Conservation (phyloP, 345 rosid species). For the Eutrema heterophyllum region DNA sequence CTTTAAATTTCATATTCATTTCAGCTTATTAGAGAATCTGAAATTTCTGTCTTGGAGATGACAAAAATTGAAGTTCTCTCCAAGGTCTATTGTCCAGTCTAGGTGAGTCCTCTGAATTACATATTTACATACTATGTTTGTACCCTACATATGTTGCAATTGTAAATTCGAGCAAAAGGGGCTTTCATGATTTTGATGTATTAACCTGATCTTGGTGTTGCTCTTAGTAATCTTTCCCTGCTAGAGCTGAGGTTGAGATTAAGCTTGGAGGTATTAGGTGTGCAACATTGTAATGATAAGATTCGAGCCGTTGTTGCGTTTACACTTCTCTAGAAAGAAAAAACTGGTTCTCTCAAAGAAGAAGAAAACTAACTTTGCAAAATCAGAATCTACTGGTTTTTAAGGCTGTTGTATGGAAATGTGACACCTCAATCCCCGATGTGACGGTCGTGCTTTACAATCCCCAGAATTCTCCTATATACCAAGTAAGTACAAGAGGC, state of each 20-base stretch:
- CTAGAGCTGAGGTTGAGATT: constrained; percentile 81
- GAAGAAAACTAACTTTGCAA: constrained; percentile 38
- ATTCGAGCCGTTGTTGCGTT: constrained; percentile 69
- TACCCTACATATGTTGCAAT: too few species aligned
- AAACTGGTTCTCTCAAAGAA: constrained; percentile 59
- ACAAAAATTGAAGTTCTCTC: constrained; percentile 62
- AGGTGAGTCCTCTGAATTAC: constrained; percentile 47
- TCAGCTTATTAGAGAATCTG: constrained; percentile 85
- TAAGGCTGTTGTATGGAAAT: constrained; percentile 75
- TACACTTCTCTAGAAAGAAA: constrained; percentile 62
- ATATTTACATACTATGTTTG: too few species aligned
- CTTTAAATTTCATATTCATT: constrained; percentile 25
- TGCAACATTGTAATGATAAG: constrained; percentile 64
- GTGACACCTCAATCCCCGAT: constrained; percentile 76
- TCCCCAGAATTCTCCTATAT: constrained; percentile 51
- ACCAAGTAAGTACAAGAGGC: constrained; percentile 55
- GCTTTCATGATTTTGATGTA: constrained; percentile 4
- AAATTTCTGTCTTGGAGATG: constrained; percentile 78
- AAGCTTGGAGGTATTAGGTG: constrained; percentile 68
- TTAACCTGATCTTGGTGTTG: constrained; percentile 6
- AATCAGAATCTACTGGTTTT: constrained; percentile 46
- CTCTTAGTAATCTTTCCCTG: constrained; percentile 61
- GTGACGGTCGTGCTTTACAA: constrained; percentile 60
- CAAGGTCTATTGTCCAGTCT: constrained; percentile 60
- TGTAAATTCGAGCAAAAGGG: background rate